Percentiles rank a stretch among this genome's conserved stretches.
Conservation (phyloP, 129 eudicot species). For the Flaveria trinervia region DNA sequence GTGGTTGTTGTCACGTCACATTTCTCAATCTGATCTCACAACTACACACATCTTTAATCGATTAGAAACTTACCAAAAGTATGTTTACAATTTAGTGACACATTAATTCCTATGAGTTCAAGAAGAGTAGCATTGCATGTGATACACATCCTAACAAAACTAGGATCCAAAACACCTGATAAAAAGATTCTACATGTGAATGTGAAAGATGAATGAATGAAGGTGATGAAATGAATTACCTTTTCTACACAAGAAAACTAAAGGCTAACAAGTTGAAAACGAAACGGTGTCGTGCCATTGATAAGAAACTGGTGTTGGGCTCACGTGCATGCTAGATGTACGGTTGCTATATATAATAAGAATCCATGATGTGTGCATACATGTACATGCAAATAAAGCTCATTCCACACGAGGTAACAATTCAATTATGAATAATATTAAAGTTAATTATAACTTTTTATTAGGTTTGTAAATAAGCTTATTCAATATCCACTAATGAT, state of each 20-base stretch:
- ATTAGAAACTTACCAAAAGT: background rate
- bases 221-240: constrained; percentile 22
- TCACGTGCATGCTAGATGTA: constrained; percentile 34
- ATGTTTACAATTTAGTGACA: background rate
- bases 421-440: too few relatives aligned
- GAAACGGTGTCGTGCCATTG: constrained; percentile 15
- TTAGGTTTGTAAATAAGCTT: too few relatives aligned
- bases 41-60: background rate
- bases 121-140: background rate
- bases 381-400: background rate
- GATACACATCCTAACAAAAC: constrained; percentile 1
- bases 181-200: constrained; percentile 16
- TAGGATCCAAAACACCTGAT: constrained; percentile 21
- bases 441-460: too few relatives aligned
- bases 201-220: background rate
- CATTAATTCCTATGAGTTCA: background rate
- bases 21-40: background rate
- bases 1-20: background rate
- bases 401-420: constrained; percentile 4
- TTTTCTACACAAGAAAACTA: constrained; percentile 28
- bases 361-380: constrained; percentile 21
- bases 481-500: too few relatives aligned
- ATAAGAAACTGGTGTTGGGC: constrained; percentile 25
- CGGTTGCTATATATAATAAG: constrained; percentile 21
- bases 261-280: constrained; percentile 15